Conservation (phyloP, 2,329 filamentous ascomycete species). For the Blumeriella jaapii region DNA sequence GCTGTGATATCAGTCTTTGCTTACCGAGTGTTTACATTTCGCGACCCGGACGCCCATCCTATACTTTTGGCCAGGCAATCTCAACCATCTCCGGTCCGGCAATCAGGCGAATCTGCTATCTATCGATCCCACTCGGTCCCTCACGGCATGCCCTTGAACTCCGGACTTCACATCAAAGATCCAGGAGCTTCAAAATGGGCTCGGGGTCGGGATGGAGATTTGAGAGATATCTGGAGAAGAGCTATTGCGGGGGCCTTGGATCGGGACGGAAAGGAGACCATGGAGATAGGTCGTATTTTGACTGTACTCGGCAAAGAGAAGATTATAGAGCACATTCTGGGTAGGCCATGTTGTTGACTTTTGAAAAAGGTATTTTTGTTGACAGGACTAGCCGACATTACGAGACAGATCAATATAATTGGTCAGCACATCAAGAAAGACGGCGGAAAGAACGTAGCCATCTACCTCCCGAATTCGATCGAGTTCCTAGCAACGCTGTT, state of each 20-base stretch:
- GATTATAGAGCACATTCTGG: constrained; percentile 58
- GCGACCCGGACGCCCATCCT: constrained; percentile 84
- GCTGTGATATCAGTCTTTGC: constrained; percentile 55
- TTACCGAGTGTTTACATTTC: constrained; percentile 57
- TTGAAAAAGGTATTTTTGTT: constrained; percentile 3
- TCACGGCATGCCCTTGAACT: constrained; percentile 69
- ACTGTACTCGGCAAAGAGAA: constrained; percentile 70
- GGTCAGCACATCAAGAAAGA: constrained; percentile 65
- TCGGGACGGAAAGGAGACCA: constrained; percentile 47
- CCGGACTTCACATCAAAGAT: constrained; percentile 73
- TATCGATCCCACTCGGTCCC: constrained; percentile 79
- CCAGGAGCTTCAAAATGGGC: constrained; percentile 72
- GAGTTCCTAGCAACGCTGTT: constrained; percentile 78
- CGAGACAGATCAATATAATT: constrained; percentile 76
- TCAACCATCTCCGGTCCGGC: constrained; percentile 63
- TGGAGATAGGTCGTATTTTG: constrained; percentile 57
- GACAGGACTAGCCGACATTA: constrained; percentile 50
- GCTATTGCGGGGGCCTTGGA: constrained; percentile 53
- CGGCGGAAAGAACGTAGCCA: constrained; percentile 64
- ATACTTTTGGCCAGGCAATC: constrained; percentile 82
- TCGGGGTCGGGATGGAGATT: constrained; percentile 71
- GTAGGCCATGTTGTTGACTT: constrained; percentile 31
- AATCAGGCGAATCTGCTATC: constrained; percentile 73
- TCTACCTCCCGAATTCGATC: constrained; percentile 87
- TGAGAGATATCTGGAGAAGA: constrained; percentile 81